A percentile compares a stretch with the other conserved stretches of the same genome.
These are phyloP conservation scores for Osmanthus fragrans DNA, from an alignment of 257 asterid species.

Conservation along the genomic window DNA sequence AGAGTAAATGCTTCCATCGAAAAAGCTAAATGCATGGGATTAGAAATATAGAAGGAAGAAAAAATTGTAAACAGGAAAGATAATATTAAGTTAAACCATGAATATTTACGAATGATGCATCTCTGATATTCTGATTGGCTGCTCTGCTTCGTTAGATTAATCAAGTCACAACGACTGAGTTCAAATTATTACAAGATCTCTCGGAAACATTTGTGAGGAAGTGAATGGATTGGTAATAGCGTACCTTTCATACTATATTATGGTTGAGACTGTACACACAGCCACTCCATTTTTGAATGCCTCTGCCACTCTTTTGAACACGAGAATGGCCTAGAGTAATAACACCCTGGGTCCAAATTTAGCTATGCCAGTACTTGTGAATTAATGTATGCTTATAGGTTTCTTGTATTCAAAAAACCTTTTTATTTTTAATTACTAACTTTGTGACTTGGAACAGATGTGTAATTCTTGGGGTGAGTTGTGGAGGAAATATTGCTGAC, in stretches of 20 bases:
- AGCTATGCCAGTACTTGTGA: background rate
- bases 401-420: background rate
- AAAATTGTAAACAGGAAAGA: background rate
- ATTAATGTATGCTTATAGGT: background rate
- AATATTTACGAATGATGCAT: background rate
- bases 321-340: background rate
- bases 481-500: slow-evolving; percentile 91
- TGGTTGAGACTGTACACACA: background rate
- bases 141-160: background rate
- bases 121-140: background rate
- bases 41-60: background rate
- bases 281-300: background rate
- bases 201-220: background rate
- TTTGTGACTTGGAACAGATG: slow-evolving; percentile 52
- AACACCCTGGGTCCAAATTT: background rate
- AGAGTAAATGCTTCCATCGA: background rate
- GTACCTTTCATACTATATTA: background rate
- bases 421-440: slow-evolving; percentile 2
- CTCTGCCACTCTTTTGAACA: background rate
- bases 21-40: background rate
- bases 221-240: background rate
- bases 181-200: background rate
- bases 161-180: background rate
- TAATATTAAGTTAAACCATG: background rate
- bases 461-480: slow-evolving; percentile 92